These are phyloP conservation scores for Cerioporus squamosus DNA, from an alignment of 1,284 basidiomycete species.

Conservation along the genomic window DNA sequence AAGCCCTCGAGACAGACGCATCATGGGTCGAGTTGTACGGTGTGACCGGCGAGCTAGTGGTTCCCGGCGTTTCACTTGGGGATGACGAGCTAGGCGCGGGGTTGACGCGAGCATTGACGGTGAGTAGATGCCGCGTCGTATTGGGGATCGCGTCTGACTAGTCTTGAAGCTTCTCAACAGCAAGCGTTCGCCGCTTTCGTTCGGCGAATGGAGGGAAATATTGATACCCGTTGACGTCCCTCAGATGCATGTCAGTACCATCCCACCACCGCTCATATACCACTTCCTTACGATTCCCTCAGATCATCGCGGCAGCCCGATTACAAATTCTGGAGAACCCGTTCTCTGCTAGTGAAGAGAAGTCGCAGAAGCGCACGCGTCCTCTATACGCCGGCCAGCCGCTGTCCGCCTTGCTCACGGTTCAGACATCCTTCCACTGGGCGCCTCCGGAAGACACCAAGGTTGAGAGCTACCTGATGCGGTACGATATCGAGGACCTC, in stretches of 20 bases:
- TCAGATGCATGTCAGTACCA: slow-evolving; percentile 66
- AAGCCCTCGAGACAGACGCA: slow-evolving; percentile 61
- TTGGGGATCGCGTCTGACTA: background rate
- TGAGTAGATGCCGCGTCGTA: slow-evolving; percentile 18
- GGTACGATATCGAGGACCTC: slow-evolving; percentile 79
- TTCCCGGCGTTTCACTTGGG: slow-evolving; percentile 48
- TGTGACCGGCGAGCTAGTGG: slow-evolving; percentile 66
- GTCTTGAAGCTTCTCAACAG: slow-evolving; percentile 43
- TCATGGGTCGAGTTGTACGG: slow-evolving; percentile 71
- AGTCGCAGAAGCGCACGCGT: slow-evolving; percentile 36
- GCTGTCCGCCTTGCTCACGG: slow-evolving; percentile 63
- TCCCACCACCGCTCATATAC: background rate
- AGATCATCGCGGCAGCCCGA: slow-evolving; percentile 77
- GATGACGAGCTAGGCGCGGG: slow-evolving; percentile 42
- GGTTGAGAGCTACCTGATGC: slow-evolving; percentile 54
- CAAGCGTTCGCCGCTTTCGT: slow-evolving; percentile 41
- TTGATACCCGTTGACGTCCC: slow-evolving; percentile 84
- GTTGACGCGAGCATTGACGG: slow-evolving; percentile 37
- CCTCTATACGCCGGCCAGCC: slow-evolving; percentile 79
- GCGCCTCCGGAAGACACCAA: slow-evolving; percentile 49
- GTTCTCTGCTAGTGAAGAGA: slow-evolving; percentile 23
- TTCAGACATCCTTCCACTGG: slow-evolving; percentile 80
- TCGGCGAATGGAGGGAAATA: slow-evolving; percentile 64
- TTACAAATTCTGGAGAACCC: slow-evolving; percentile 51
- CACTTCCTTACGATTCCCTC: background rate